phyloP scores from a whole-genome alignment of 495 filamentous ascomycete species.

The Neurospora sp. region DNA sequence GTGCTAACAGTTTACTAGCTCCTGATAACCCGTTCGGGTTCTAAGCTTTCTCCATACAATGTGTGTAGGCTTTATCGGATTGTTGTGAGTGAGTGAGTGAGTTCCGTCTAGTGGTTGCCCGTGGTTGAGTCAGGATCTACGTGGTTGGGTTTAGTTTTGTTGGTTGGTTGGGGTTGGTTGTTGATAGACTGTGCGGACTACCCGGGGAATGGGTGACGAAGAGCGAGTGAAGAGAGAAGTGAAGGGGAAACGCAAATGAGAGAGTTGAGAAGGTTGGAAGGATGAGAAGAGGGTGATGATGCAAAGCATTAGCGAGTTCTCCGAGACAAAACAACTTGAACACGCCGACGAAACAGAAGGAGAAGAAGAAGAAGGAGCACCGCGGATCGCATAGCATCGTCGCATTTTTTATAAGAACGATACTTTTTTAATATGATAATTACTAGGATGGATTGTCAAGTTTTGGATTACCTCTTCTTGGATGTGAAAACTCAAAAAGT shows the following conservation, averaged over 20 bases:
- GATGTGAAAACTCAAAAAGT: neutral
- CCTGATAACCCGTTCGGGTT: slow-evolving; percentile 19
- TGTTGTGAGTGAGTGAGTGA: neutral
- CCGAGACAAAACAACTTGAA: neutral
- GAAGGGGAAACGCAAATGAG: neutral
- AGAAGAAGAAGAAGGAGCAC: neutral
- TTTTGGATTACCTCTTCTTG: neutral
- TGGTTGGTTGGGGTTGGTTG: neutral
- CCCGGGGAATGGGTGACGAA: neutral
- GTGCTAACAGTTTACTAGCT: slow-evolving; percentile 6
- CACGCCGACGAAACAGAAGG: neutral
- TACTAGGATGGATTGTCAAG: neutral
- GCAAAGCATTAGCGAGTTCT: neutral
- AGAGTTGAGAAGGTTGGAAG: neutral
- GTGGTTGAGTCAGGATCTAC: neutral
- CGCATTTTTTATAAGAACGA: neutral
- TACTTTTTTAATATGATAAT: neutral
- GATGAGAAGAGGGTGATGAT: neutral
- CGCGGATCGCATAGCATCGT: neutral
- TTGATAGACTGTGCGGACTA: neutral
- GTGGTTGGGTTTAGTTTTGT: neutral
- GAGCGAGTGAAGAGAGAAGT: neutral
- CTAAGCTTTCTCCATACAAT: neutral
- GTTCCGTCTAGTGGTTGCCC: neutral
- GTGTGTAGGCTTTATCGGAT: neutral